Percentiles rank a stretch among this genome's conserved stretches.
phyloP scores from a whole-genome alignment of 192 early-diverging fungal species.

The Phlyctochytrium planicorne region DNA sequence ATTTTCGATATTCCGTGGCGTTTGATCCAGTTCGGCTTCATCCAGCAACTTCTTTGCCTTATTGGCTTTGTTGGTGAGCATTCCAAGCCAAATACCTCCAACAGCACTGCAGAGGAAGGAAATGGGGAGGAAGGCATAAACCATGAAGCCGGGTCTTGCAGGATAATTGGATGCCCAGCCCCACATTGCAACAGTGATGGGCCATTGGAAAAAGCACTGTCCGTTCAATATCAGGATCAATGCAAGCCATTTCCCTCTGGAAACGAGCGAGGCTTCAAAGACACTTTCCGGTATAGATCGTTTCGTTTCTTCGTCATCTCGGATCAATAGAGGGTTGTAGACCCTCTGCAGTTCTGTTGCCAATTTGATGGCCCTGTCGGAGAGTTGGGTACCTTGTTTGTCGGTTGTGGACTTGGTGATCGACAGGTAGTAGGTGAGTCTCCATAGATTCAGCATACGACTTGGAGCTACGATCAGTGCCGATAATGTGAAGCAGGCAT shows the following conservation, averaged over 20 bases:
- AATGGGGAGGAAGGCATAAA: slow-evolving; percentile 16
- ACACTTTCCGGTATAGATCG: neutral
- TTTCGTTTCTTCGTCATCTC: neutral
- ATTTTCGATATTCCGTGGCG: too few species aligned
- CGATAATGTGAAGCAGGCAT: slow-evolving; percentile 33
- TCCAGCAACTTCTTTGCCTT: slow-evolving; percentile 17
- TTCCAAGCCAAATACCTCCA: slow-evolving; percentile 27
- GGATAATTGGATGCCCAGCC: slow-evolving; percentile 15
- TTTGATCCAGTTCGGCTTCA: neutral
- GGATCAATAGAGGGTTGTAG: slow-evolving; percentile 9
- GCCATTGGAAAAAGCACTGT: slow-evolving; percentile 34
- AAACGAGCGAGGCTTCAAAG: neutral
- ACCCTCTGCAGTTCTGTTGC: slow-evolving; percentile 7
- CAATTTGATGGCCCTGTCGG: neutral
- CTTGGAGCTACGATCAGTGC: slow-evolving; percentile 23
- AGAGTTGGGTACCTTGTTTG: neutral
- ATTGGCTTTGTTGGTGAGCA: slow-evolving; percentile 7
- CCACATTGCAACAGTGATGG: slow-evolving; percentile 36
- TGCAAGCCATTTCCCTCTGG: slow-evolving; percentile 15
- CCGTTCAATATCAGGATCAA: slow-evolving; percentile 26
- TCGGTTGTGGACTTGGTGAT: neutral
- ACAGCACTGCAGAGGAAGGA: slow-evolving; percentile 26
- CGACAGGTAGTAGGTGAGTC: slow-evolving; percentile 10
- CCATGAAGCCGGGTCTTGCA: slow-evolving; percentile 16
- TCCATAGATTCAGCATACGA: slow-evolving; percentile 18